These are phyloP conservation scores for Asclepias syriaca DNA, from an alignment of 257 asterid genomes.

Conservation along the genomic window DNA sequence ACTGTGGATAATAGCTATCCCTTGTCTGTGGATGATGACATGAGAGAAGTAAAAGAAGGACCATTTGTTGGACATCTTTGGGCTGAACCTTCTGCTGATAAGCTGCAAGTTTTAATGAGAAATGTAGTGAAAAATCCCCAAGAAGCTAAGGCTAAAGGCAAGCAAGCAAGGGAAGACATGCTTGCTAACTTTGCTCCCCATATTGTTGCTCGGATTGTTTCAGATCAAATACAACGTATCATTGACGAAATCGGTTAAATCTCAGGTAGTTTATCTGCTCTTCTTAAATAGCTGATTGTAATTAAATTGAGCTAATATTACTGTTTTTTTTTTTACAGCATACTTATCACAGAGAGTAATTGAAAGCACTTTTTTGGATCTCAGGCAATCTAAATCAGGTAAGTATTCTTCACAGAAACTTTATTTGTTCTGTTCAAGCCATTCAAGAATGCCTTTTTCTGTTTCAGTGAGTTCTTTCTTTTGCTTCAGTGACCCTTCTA, in stretches of 20 bases:
- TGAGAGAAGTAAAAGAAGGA: conserved; percentile 63
- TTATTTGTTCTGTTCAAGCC: conserved; percentile 65
- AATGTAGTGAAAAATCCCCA: conserved; percentile 32
- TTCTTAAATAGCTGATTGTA: not conserved
- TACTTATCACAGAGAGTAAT: not conserved
- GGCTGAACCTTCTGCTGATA: conserved; percentile 75
- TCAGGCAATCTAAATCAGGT: not conserved
- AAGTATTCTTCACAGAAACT: not conserved
- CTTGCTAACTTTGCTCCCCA: conserved; percentile 48
- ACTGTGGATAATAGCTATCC: conserved; percentile 68
- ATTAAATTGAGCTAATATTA: not conserved
- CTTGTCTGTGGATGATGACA: conserved; percentile 36
- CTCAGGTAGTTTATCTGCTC: not conserved
- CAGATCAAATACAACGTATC: conserved; percentile 37
- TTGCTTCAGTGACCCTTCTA: conserved; percentile 71
- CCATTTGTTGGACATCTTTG: conserved; percentile 79
- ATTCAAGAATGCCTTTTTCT: conserved; percentile 71
- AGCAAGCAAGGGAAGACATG: conserved; percentile 69
- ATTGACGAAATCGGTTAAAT: conserved; percentile 16
- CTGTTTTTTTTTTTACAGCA: not conserved
- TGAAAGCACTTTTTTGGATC: not conserved
- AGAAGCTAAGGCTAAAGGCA: conserved; percentile 60
- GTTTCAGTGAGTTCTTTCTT: conserved; percentile 47
- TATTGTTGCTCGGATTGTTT: conserved; percentile 51
- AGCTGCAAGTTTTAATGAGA: conserved; percentile 58